phyloP scores from a whole-genome alignment of 495 filamentous ascomycete species.

The Lepidopterella palustris region DNA sequence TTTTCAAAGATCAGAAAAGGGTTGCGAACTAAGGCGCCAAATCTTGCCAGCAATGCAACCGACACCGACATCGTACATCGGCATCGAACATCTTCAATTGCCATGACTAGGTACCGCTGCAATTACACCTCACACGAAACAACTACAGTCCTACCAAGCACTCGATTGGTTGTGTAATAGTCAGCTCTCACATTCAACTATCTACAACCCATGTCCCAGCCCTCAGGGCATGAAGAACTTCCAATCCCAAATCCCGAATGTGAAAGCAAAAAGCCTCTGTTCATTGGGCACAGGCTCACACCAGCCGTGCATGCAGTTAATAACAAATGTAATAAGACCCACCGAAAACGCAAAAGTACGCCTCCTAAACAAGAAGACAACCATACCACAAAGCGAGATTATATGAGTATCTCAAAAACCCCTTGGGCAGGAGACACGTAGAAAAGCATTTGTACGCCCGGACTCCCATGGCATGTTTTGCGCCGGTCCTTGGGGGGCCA shows the following conservation, averaged over 20 bases:
- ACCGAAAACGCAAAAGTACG: too few species aligned
- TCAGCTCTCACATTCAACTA: neutral
- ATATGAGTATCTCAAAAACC: neutral
- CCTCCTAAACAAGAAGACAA: neutral
- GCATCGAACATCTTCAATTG: too few species aligned
- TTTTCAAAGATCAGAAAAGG: too few species aligned
- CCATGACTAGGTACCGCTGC: too few species aligned
- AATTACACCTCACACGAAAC: neutral
- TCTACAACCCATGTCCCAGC: neutral
- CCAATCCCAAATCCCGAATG: neutral
- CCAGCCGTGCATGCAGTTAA: neutral
- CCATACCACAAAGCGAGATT: neutral
- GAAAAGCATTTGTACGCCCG: constrained; percentile 1
- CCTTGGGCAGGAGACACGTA: neutral
- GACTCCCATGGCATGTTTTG: neutral
- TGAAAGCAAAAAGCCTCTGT: neutral
- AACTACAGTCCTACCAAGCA: too few species aligned
- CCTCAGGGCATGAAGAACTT: neutral
- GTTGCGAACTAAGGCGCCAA: too few species aligned
- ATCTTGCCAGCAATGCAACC: too few species aligned
- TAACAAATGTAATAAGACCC: too few species aligned
- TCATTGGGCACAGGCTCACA: neutral
- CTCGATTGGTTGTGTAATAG: neutral
- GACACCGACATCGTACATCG: too few species aligned
- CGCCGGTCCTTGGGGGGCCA: too few species aligned